These are phyloP conservation scores for Komagataella mondaviorum DNA, from an alignment of 805 yeast species.

Conservation along the genomic window DNA sequence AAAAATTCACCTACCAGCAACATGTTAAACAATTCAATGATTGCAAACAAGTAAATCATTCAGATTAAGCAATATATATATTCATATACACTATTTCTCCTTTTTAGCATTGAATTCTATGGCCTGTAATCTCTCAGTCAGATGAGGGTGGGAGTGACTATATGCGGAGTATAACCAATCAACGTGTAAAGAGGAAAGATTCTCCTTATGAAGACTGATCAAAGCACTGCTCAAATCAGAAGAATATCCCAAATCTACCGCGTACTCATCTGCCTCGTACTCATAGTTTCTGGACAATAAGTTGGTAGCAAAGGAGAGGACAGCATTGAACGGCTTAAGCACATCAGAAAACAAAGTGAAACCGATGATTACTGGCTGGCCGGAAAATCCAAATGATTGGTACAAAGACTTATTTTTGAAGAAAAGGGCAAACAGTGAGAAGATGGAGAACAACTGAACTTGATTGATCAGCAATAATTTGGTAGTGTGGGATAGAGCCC, in stretches of 20 bases:
- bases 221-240: constrained; percentile 57
- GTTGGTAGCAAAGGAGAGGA: constrained; percentile 53
- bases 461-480: constrained; percentile 57
- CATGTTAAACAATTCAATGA: too few species aligned
- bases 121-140: constrained; percentile 79
- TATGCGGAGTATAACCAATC: constrained; percentile 85
- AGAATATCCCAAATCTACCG: constrained; percentile 61
- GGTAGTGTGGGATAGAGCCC: constrained; percentile 86
- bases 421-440: constrained; percentile 68
- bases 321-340: constrained; percentile 63
- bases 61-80: background rate
- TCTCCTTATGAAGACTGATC: constrained; percentile 65
- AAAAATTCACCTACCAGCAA: too few species aligned
- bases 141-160: constrained; percentile 83
- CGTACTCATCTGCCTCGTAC: constrained; percentile 86
- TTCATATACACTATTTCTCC: background rate
- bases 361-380: constrained; percentile 70
- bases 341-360: constrained; percentile 69
- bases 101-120: constrained; percentile 24
- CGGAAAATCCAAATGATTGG: constrained; percentile 63
- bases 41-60: background rate
- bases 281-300: constrained; percentile 75
- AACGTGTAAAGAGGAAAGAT: constrained; percentile 76
- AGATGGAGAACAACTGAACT: constrained; percentile 46
- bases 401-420: constrained; percentile 70